Percentiles rank a stretch among this genome's conserved stretches.
Evolutionary conservation across 495 filamentous ascomycete genomes (phyloP).

Genomic region (Penicillium waksmanii): DNA sequence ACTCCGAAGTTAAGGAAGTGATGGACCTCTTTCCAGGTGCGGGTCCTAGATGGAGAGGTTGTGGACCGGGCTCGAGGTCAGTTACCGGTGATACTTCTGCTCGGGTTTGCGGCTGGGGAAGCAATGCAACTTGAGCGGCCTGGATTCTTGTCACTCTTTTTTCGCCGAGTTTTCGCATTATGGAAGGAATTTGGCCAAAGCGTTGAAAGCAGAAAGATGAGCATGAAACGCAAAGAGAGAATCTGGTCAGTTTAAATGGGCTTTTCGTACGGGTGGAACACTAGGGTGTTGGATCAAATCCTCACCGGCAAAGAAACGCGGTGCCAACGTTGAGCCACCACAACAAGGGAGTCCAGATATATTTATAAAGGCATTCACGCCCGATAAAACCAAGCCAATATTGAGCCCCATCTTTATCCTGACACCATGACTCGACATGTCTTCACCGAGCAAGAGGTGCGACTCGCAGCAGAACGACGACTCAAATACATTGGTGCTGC

Average conservation of each 20-base stretch:
- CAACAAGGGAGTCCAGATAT: too few relatives aligned
- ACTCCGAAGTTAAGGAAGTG: neutral
- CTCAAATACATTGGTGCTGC: too few relatives aligned
- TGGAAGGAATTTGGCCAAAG: neutral
- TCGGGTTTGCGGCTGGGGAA: neutral
- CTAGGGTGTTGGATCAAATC: too few relatives aligned
- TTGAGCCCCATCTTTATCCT: too few relatives aligned
- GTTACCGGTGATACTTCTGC: neutral
- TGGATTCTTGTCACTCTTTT: conserved; percentile 7
- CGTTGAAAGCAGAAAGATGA: neutral
- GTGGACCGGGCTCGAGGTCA: neutral
- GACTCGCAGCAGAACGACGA: too few relatives aligned
- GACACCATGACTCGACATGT: too few relatives aligned
- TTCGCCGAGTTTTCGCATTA: neutral
- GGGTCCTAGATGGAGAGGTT: neutral
- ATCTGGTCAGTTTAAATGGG: neutral
- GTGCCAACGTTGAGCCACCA: too few relatives aligned
- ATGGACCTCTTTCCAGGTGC: neutral
- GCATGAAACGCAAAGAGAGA: neutral
- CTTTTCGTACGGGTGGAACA: too few relatives aligned
- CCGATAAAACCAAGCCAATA: too few relatives aligned
- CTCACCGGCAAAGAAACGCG: too few relatives aligned
- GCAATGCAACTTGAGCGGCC: neutral
- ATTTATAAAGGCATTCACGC: too few relatives aligned
- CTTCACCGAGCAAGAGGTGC: too few relatives aligned